Conservation (phyloP, 768 basidiomycete species). For the Mycena indigotica region DNA sequence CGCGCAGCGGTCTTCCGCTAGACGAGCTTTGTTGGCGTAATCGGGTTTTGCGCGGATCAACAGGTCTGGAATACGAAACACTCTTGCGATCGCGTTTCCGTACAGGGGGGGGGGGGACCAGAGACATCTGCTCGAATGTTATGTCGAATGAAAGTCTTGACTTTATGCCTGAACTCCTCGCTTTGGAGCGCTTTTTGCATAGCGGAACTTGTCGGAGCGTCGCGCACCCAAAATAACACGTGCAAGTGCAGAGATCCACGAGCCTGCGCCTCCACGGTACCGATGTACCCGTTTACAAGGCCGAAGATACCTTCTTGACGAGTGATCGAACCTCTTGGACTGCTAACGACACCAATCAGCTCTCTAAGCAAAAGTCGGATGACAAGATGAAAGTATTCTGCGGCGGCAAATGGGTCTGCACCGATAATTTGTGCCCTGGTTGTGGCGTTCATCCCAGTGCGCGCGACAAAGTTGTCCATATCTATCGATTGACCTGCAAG, state of each 20-base stretch:
- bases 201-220: constrained; percentile 31
- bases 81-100: constrained; percentile 24
- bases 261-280: no score
- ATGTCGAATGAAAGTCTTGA: constrained; percentile 32
- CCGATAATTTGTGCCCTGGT: constrained; percentile 35
- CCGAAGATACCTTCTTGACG: constrained; percentile 35
- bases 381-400: no score
- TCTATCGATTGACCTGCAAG: constrained; percentile 41
- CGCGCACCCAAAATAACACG: constrained; percentile 34
- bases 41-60: constrained; percentile 29
- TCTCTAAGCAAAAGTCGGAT: constrained; percentile 31
- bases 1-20: constrained; percentile 25
- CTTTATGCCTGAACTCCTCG: constrained; percentile 28
- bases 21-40: constrained; percentile 8
- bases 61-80: constrained; percentile 37
- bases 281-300: constrained; percentile 15
- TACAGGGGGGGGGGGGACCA: constrained; percentile 7
- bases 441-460: constrained; percentile 25
- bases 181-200: constrained; percentile 28
- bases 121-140: constrained; percentile 35
- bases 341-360: constrained; percentile 33
- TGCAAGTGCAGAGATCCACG: no score
- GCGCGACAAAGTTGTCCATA: constrained; percentile 33
- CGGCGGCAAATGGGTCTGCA: constrained; percentile 40
- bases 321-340: constrained; percentile 27